Base-by-base conservation (phyloP, 2,329 filamentous ascomycete species). In the Colletotrichum shisoi region DNA sequence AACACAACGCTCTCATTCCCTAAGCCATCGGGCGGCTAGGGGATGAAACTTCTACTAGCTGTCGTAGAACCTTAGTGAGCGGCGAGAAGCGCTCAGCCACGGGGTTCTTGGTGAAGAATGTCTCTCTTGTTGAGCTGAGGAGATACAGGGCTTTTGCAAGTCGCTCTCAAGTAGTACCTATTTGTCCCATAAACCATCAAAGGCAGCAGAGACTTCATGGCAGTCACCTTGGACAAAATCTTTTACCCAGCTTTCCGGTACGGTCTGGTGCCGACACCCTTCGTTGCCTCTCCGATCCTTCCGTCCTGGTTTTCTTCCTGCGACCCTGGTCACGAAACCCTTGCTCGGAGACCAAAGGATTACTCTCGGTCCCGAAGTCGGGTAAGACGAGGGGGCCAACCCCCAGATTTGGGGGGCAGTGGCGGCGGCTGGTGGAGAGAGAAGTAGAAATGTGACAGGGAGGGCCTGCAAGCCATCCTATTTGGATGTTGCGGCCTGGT, bases 81-180 rank as follows among this genome's bases (percentile, higher is more conserved):
- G 27, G 31, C 40, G 21, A 40, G 40, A 21, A 19, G 15, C 4
- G 31, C 49, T 42, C 51, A 42, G n/a, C 11, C 39, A 34, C 53
- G 40, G 39, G 46, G 46, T 53, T 58, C 21, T 9, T 46, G 53
- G 40, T 46, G 64, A 63, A 57, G 40, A 67, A 46, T 27, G 39
- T 8, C 8, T 53, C 21, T 21, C 24, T 34, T 40, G 21, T 58
- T 6, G 17, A 48, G 1, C 19, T 44, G 4, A 21, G 39, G 6
- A 21, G 37, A 42, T 24, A 11, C n/a, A 15, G 15, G 40, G 5
- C 48, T n/a, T 17, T 21, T n/a, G 7, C 1, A 24, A 39, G 7
- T 21, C 48, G 4, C 19, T 49, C 34, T 8, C 31, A 34, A 19
- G 40, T 42, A 34, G 27, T 53, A 34, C 34, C 34, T 37, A 15